These are phyloP conservation scores for Daldinia bambusicola DNA, from an alignment of 495 filamentous ascomycete species.

Conservation along the genomic window DNA sequence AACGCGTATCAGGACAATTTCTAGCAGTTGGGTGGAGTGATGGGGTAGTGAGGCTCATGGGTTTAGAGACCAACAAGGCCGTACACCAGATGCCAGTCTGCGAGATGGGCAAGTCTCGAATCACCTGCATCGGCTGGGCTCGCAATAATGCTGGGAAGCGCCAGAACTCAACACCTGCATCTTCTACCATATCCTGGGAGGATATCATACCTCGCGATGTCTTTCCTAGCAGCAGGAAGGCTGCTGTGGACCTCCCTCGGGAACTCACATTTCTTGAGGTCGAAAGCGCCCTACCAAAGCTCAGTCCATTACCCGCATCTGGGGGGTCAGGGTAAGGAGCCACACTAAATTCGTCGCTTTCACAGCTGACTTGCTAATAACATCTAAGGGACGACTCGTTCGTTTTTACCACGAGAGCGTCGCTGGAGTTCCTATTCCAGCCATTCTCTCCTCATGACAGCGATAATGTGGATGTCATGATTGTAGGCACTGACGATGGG, in stretches of 20 bases:
- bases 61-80: conserved; percentile 79
- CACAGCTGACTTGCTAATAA: conserved; percentile 35
- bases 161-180: conserved; percentile 7
- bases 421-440: conserved; percentile 76
- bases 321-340: conserved; percentile 65
- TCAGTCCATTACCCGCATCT: conserved; percentile 72
- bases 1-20: conserved; percentile 67
- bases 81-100: conserved; percentile 72
- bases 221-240: conserved; percentile 34
- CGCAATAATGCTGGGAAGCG: conserved; percentile 69
- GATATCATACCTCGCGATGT: conserved; percentile 53
- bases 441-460: conserved; percentile 68
- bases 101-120: conserved; percentile 52
- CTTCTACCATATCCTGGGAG: conserved; percentile 44
- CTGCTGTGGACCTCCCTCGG: conserved; percentile 71
- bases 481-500: conserved; percentile 81
- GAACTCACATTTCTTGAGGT: conserved; percentile 82
- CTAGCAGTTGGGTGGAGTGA: conserved; percentile 84
- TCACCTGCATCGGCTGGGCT: conserved; percentile 78
- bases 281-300: conserved; percentile 80
- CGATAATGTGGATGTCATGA: conserved; percentile 81
- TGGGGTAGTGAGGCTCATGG: conserved; percentile 73
- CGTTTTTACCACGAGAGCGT: conserved; percentile 73
- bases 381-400: conserved; percentile 66
- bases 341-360: conserved; percentile 2